Evolutionary conservation across 495 filamentous ascomycete genomes (phyloP).

Genomic region (Penicillium paxilli): DNA sequence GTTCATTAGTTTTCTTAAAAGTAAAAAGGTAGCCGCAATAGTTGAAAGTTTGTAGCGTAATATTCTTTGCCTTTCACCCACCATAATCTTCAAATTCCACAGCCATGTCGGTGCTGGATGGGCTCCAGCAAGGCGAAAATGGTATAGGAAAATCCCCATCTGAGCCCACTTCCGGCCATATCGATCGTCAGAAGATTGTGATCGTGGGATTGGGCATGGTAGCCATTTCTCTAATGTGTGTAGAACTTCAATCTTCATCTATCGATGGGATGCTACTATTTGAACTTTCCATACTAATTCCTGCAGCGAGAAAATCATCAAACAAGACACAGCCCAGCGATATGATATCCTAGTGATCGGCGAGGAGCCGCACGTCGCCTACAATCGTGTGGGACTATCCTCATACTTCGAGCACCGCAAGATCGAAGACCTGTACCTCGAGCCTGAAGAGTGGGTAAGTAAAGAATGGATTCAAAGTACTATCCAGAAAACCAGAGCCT

Average conservation of each 20-base stretch:
- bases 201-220: conserved; percentile 96
- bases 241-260: background rate
- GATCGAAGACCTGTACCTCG: conserved; percentile 88
- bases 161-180: conserved; percentile 1
- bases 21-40: conserved; percentile 4
- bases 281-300: background rate
- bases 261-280: no score
- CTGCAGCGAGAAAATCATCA: conserved; percentile 82
- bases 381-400: conserved; percentile 94
- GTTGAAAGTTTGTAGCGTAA: background rate
- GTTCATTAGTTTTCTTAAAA: conserved; percentile 12
- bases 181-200: conserved; percentile 66
- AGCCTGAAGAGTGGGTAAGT: conserved; percentile 84
- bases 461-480: background rate
- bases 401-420: conserved; percentile 90
- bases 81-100: background rate
- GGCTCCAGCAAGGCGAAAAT: conserved; percentile 29
- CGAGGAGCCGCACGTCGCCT: conserved; percentile 88
- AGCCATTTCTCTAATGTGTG: conserved; percentile 89
- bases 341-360: conserved; percentile 90
- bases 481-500: no score
- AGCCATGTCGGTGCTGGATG: conserved; percentile 39
- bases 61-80: background rate
- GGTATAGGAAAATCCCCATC: conserved; percentile 19
- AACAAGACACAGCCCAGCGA: conserved; percentile 76